Conservation (phyloP, 2,329 filamentous ascomycete species). For the Aspergillus quadricinctus region DNA sequence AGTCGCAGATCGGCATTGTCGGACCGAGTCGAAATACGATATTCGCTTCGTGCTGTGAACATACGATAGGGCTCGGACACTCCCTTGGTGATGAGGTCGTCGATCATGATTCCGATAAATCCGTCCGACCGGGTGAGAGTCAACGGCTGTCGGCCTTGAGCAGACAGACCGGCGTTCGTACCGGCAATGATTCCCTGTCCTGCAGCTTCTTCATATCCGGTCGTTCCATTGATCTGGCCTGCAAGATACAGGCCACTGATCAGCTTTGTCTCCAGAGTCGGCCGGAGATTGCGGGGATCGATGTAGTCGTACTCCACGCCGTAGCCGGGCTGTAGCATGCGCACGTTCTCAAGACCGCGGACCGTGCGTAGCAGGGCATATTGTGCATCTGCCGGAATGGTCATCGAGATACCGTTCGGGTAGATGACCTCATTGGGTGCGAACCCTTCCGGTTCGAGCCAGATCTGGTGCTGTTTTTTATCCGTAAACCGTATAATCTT, state of each 20-base stretch:
- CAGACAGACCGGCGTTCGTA: constrained; percentile 84
- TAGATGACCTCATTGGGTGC: constrained; percentile 79
- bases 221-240: constrained; percentile 97
- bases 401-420: constrained; percentile 97
- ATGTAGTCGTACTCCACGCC: constrained; percentile 99
- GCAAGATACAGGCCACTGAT: constrained; percentile 87
- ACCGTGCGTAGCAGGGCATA: constrained; percentile 81
- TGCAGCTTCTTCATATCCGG: constrained; percentile 95
- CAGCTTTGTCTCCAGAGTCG: constrained; percentile 90
- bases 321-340: constrained; percentile 92
- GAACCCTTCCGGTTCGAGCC: constrained; percentile 96
- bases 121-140: constrained; percentile 76
- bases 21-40: constrained; percentile 83
- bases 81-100: constrained; percentile 93
- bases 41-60: constrained; percentile 96
- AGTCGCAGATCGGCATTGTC: constrained; percentile 92
- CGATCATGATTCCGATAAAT: constrained; percentile 98
- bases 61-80: constrained; percentile 97
- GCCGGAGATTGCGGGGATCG: constrained; percentile 79
- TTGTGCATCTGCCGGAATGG: constrained; percentile 83
- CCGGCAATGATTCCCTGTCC: constrained; percentile 90
- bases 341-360: constrained; percentile 78
- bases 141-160: constrained; percentile 61
- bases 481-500: constrained; percentile 86
- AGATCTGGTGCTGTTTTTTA: constrained; percentile 80